Percentiles rank a stretch among this genome's conserved stretches.
These are phyloP conservation scores for Camptophora hylomeconis DNA, from an alignment of 2,329 filamentous ascomycete species.

Conservation along the genomic window DNA sequence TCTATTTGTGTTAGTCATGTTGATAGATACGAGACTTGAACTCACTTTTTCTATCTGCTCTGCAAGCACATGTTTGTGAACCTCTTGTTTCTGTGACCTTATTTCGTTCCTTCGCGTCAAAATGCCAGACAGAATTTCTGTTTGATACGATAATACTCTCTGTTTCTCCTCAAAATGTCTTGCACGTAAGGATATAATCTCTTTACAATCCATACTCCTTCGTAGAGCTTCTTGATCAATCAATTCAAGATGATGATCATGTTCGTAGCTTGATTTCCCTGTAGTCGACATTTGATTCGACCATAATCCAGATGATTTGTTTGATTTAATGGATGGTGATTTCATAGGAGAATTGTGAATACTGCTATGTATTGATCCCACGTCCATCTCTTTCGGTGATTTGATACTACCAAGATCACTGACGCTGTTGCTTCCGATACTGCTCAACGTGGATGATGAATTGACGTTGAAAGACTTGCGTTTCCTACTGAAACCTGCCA, in stretches of 20 bases:
- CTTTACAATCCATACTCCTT: slow-evolving; percentile 13
- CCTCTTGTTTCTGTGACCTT: slow-evolving; percentile 19
- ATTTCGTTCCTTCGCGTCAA: slow-evolving; percentile 8
- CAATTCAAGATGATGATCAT: slow-evolving; percentile 1
- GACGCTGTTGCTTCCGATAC: slow-evolving; percentile 11
- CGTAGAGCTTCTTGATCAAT: slow-evolving; percentile 12
- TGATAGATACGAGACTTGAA: not conserved
- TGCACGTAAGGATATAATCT: slow-evolving; percentile 12
- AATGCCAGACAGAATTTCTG: slow-evolving; percentile 10
- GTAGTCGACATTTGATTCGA: slow-evolving; percentile 10
- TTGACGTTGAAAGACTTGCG: no score
- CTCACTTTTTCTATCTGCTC: slow-evolving; percentile 28
- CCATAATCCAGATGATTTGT: slow-evolving; percentile 11
- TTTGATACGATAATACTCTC: slow-evolving; percentile 16
- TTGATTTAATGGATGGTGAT: slow-evolving; percentile 12
- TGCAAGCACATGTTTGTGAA: slow-evolving; percentile 22
- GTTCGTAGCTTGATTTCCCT: slow-evolving; percentile 8
- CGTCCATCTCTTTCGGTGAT: slow-evolving; percentile 8
- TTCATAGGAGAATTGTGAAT: slow-evolving; percentile 6
- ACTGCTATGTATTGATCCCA: slow-evolving; percentile 6
- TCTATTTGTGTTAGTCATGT: slow-evolving; percentile 20
- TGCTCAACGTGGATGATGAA: slow-evolving; percentile 7
- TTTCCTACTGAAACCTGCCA: slow-evolving; percentile 14
- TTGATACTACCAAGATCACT: no score
- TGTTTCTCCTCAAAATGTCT: slow-evolving; percentile 15